Conservation (phyloP, 1,284 basidiomycete genomes). For the Sparassis latifolia region DNA sequence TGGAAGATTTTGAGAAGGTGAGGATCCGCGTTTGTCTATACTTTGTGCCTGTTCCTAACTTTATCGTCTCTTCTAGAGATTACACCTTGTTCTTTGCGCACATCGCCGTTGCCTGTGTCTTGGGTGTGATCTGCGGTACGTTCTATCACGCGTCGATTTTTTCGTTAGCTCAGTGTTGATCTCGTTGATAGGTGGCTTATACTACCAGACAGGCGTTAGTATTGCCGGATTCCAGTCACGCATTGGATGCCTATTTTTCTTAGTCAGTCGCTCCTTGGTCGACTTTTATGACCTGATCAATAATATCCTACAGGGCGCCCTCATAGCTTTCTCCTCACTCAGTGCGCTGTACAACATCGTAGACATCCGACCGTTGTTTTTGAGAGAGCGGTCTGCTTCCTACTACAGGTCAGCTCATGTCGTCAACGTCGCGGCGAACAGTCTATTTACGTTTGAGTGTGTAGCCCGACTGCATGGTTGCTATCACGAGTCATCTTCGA, state of each 20-base stretch:
- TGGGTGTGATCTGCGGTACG: conserved; percentile 77
- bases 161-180: neutral
- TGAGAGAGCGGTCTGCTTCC: conserved; percentile 75
- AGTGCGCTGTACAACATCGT: conserved; percentile 85
- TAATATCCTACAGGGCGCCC: conserved; percentile 50
- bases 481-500: conserved; percentile 82
- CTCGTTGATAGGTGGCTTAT: conserved; percentile 59
- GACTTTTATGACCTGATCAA: neutral
- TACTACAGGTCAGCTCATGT: conserved; percentile 60
- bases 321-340: conserved; percentile 83
- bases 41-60: neutral
- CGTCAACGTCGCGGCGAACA: neutral
- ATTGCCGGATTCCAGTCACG: conserved; percentile 92
- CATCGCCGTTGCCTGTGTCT: conserved; percentile 54
- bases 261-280: conserved; percentile 41
- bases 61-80: conserved; percentile 43
- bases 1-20: conserved; percentile 76
- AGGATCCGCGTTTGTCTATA: conserved; percentile 8
- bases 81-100: conserved; percentile 79
- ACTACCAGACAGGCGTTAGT: conserved; percentile 69
- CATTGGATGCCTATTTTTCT: conserved; percentile 87
- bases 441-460: conserved; percentile 9
- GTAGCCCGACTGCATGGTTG: conserved; percentile 80
- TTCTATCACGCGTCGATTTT: conserved; percentile 1
- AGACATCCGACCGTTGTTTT: conserved; percentile 75